Base-by-base conservation (phyloP, 768 basidiomycete species). In the Hygrophoropsis aurantiaca region DNA sequence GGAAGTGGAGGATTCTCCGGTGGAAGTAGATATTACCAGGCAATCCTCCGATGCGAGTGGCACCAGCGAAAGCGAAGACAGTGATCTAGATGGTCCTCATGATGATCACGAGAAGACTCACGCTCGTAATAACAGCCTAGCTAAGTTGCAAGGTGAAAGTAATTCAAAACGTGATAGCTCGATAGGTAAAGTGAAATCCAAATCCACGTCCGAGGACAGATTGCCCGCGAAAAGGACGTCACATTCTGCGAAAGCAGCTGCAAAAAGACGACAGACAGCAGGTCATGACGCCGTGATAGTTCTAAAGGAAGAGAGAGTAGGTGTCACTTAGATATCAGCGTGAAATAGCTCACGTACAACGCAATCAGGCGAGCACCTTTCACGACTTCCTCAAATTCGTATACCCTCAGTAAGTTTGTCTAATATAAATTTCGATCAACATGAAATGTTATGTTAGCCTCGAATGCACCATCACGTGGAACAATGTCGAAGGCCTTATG, bases 351-450 rank as follows among this genome's bases (percentile, higher is more conserved):
- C 30, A 40, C 18, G 5, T 35, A 16, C 10, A 8, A 11, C 13
- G 25, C 42, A 24, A 32, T 20, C 53, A 87, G 80, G 90, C 94
- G 2, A 78, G 72, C 61, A 90, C 85, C 10, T 94, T 97, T 64
- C 93, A 95, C 49, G 94, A 95, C 65, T 93, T 95, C 62, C 78
- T 97, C 49, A 90, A 89, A 71, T 94, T 85, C 62, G 82, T 94
- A 42, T 95, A 97, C 65, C 94, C 94, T 16, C 89, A 94, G 92
- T 93, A 67, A 58, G 86, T 68, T 13, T 33, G n/a, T n/a, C n/a
- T 44, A 11, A 21, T 15, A 44, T 27, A 2, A 33, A 13, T 8
- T 20, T 11, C 44, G 27, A 8, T 38, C 44, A 2, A 11, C 47
- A 44, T 11, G 33, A 35, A 30, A 40, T 42, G 27, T 41, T 32